A percentile compares a stretch with the other conserved stretches of the same genome.
phyloP scores from a whole-genome alignment of 176 grass and related monocot genomes.

The Microstegium vimineum region DNA sequence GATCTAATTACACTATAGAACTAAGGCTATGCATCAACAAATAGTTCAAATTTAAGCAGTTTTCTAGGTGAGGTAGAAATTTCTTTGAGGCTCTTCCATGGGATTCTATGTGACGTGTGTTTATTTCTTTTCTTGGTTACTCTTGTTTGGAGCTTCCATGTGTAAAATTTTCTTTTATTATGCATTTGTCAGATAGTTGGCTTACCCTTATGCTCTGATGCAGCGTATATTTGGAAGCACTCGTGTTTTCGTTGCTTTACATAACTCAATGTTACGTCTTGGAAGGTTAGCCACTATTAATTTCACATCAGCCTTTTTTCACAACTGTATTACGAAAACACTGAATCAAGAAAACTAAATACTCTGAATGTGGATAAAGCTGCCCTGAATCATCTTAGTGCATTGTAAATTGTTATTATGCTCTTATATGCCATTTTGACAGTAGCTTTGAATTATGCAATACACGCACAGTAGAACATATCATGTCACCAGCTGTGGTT shows the following conservation, averaged over 20 bases:
- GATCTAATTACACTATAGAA: neutral
- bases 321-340: neutral
- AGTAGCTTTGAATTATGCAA: neutral
- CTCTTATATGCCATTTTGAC: neutral
- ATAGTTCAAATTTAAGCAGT: neutral
- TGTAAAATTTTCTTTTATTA: neutral
- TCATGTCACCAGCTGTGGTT: neutral
- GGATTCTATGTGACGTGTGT: neutral
- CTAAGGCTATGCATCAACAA: neutral
- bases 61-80: neutral
- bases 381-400: neutral
- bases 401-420: conserved; percentile 14
- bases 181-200: conserved; percentile 8
- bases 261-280: conserved; percentile 74
- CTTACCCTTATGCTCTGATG: conserved; percentile 35
- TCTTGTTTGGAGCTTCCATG: neutral
- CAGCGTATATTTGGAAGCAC: conserved; percentile 91
- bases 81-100: neutral
- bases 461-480: neutral
- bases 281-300: conserved; percentile 51
- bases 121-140: neutral
- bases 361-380: neutral
- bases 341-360: neutral
- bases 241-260: conserved; percentile 79
- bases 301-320: conserved; percentile 1